Evolutionary conservation across 768 basidiomycete species (phyloP), one percentile per base, ranked within the genome.

Genomic region (Pulveroboletus sp.): DNA sequence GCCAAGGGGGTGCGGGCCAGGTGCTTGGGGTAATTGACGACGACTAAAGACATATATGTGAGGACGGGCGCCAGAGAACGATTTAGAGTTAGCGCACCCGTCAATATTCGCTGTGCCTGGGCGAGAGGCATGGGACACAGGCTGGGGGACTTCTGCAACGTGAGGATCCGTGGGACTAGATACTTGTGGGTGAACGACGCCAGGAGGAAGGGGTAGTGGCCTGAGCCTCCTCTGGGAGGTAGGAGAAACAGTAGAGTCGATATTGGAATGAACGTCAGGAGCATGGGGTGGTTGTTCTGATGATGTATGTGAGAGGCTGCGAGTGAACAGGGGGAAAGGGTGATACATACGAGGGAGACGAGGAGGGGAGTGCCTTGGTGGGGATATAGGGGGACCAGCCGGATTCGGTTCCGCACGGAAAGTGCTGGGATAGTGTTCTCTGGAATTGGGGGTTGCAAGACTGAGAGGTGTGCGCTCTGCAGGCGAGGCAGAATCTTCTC

Each of bases 401-500:
- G 28, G 36, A 52, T 61, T 61, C 1, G 50, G 54, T 33, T 63
- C 63, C n/a, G 53, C 18, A 39, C 60, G 63, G 39, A 60, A 55
- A 18, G 53, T 8, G 51, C 42, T 67, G 26, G 50, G 36, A 18
- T 45, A 48, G 39, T 55, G 58, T 3, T 62, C 64, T 46, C 58
- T 59, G n/a, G 57, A 8, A 26, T 45, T 54, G 50, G 41, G n/a
- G 6, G 66, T 49, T 31, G 50, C 48, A 4, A 51, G 51, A 31
- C 43, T 56, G 49, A 37, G 55, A 27, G 57, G 56, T 9, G 63
- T 50, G 33, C 60, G 67, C 47, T 68, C 63, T 35, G 66, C 54
- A 27, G 69, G 66, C 0, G 76, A 67, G 5, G 55, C 0, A 4
- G 66, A 31, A 57, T 77, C 76, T 44, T 84, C 81, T 28, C 74